phyloP scores from a whole-genome alignment of 768 basidiomycete species.

The Lactarius pseudohatsudake region DNA sequence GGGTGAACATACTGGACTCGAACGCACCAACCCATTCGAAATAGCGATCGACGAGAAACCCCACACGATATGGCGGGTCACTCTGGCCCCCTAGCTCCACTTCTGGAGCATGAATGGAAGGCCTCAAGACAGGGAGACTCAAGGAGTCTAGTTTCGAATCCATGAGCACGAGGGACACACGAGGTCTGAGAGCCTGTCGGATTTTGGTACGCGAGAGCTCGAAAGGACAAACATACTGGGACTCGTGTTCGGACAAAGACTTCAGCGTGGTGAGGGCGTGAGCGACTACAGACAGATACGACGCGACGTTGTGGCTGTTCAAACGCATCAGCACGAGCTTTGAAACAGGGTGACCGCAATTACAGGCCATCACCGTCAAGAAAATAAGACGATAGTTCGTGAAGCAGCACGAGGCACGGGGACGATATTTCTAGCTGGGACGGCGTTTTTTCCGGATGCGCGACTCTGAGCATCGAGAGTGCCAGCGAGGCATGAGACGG shows the following conservation, averaged over 20 bases:
- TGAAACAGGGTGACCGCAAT: not conserved
- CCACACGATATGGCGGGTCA: constrained; percentile 19
- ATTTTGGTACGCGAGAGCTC: not conserved
- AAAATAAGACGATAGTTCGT: constrained; percentile 29
- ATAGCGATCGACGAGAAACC: constrained; percentile 18
- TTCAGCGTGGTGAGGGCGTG: constrained; percentile 16
- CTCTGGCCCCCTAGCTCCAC: constrained; percentile 6
- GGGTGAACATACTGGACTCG: constrained; percentile 12
- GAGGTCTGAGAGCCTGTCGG: constrained; percentile 2
- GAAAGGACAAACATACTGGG: constrained; percentile 16
- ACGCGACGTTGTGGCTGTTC: constrained; percentile 19
- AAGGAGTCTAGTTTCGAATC: constrained; percentile 25
- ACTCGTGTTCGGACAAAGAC: constrained; percentile 14
- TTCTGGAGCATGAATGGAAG: not conserved
- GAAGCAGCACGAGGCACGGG: constrained; percentile 25
- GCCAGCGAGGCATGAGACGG: constrained; percentile 20
- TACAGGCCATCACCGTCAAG: constrained; percentile 21
- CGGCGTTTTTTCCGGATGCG: constrained; percentile 10
- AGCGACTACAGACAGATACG: constrained; percentile 26
- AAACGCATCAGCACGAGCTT: not conserved
- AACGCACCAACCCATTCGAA: constrained; percentile 29
- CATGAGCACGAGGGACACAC: constrained; percentile 25
- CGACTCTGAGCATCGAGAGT: constrained; percentile 26
- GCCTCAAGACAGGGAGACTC: constrained; percentile 19
- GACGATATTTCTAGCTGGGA: constrained; percentile 9